A percentile compares a stretch with the other conserved stretches of the same genome.
These are phyloP conservation scores for Fragaria ananassa DNA, from an alignment of 306 rosid genomes.

Conservation along the genomic window DNA sequence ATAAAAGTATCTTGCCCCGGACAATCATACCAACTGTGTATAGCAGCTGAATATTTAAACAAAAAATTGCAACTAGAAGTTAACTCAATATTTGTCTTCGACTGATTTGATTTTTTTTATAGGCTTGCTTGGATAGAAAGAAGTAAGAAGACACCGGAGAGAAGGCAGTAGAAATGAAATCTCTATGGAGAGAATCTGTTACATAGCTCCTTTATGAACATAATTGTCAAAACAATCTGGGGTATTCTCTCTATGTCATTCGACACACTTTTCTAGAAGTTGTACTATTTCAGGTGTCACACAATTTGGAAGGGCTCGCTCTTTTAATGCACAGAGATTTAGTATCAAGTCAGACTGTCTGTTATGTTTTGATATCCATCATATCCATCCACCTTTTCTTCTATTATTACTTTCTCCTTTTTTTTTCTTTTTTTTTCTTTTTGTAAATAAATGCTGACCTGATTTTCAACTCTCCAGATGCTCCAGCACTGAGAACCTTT, in stretches of 20 bases:
- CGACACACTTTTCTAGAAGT: neutral
- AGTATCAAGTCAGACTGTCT: neutral
- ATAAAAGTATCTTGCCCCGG: neutral
- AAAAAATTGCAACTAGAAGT: neutral
- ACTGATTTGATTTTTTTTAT: constrained; percentile 48
- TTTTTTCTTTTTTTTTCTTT: neutral
- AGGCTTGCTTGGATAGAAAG: neutral
- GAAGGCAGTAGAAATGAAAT: neutral
- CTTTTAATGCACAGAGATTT: neutral
- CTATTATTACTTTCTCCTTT: neutral
- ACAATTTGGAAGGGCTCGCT: neutral
- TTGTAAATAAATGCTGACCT: constrained; percentile 20
- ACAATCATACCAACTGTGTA: neutral
- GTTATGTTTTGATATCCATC: neutral
- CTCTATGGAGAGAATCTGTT: neutral
- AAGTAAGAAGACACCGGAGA: neutral
- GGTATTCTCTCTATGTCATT: neutral
- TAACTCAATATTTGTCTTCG: constrained; percentile 27
- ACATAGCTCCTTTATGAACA: neutral
- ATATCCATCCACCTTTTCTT: neutral
- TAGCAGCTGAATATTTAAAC: constrained; percentile 13
- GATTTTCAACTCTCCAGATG: constrained; percentile 97
- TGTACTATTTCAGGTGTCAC: neutral
- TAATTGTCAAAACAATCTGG: neutral
- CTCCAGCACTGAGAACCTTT: constrained; percentile 89